These are phyloP conservation scores for Yueomyces sp. DNA, from an alignment of 805 yeast genomes.

Conservation along the genomic window DNA sequence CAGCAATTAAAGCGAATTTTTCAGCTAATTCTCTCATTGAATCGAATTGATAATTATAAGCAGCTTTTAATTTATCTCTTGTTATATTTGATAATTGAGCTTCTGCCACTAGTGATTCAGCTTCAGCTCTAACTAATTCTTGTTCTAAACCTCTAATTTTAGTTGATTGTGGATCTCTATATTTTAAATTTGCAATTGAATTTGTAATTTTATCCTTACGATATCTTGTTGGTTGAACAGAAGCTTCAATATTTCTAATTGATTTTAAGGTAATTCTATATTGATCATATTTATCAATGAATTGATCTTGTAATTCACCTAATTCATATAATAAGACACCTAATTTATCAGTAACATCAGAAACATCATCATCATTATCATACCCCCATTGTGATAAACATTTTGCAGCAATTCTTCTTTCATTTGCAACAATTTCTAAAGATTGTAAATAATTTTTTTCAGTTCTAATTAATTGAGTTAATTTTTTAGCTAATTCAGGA, in stretches of 20 bases:
- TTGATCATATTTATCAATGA: conserved; percentile 95
- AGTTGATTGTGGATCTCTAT: conserved; percentile 96
- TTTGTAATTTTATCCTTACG: conserved; percentile 96
- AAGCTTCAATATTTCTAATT: conserved; percentile 90
- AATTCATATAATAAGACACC: conserved; percentile 92
- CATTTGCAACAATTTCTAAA: conserved; percentile 83
- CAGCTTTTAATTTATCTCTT: conserved; percentile 94
- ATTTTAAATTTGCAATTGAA: conserved; percentile 93
- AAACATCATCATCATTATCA: conserved; percentile 92
- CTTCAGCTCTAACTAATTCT: conserved; percentile 97
- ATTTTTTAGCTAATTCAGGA: conserved; percentile 87
- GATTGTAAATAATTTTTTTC: conserved; percentile 94
- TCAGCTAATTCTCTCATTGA: conserved; percentile 90
- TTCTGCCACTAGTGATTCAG: conserved; percentile 97
- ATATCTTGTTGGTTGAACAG: conserved; percentile 97
- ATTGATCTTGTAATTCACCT: conserved; percentile 96
- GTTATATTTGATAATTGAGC: conserved; percentile 97
- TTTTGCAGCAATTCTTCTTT: conserved; percentile 92
- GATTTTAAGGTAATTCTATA: conserved; percentile 92
- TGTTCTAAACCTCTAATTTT: conserved; percentile 92
- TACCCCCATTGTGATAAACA: conserved; percentile 97
- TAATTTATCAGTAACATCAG: conserved; percentile 92
- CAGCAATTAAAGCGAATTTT: conserved; percentile 93
- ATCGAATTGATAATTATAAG: conserved; percentile 93
- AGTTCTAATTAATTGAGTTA: conserved; percentile 84